phyloP scores from a whole-genome alignment of 1,284 basidiomycete species.

The Golubevia sp. region DNA sequence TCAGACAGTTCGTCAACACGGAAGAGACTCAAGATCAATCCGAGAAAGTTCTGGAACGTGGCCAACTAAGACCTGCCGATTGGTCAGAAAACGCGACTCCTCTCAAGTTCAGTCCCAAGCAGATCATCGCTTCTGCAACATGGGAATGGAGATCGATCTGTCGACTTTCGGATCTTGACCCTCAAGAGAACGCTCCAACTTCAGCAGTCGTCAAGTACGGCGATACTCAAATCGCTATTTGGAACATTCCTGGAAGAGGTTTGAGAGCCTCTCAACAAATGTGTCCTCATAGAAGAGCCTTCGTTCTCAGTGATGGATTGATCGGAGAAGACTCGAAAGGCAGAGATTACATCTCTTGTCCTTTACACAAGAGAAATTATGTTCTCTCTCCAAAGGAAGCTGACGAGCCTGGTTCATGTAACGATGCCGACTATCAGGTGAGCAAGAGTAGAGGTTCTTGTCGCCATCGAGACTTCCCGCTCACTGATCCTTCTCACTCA shows the following conservation, averaged over 20 bases:
- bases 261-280: slow-evolving; percentile 74
- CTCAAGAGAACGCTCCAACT: slow-evolving; percentile 65
- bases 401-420: slow-evolving; percentile 69
- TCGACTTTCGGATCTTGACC: slow-evolving; percentile 66
- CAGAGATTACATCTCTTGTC: slow-evolving; percentile 64
- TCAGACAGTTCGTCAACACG: slow-evolving; percentile 75
- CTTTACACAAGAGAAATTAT: slow-evolving; percentile 76
- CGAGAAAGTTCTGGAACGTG: slow-evolving; percentile 71
- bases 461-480: no score
- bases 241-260: slow-evolving; percentile 68
- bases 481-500: background rate
- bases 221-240: slow-evolving; percentile 74
- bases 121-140: slow-evolving; percentile 65
- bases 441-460: no score
- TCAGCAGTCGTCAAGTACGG: slow-evolving; percentile 72
- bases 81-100: slow-evolving; percentile 71
- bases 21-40: slow-evolving; percentile 67
- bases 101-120: slow-evolving; percentile 64
- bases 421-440: slow-evolving; percentile 69
- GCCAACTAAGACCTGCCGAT: slow-evolving; percentile 72
- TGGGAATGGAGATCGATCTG: slow-evolving; percentile 72
- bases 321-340: slow-evolving; percentile 58
- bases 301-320: slow-evolving; percentile 73
- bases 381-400: slow-evolving; percentile 62
- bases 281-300: slow-evolving; percentile 72